phyloP scores from a whole-genome alignment of 2,329 filamentous ascomycete species.

The Herpomyces periplanetae region DNA sequence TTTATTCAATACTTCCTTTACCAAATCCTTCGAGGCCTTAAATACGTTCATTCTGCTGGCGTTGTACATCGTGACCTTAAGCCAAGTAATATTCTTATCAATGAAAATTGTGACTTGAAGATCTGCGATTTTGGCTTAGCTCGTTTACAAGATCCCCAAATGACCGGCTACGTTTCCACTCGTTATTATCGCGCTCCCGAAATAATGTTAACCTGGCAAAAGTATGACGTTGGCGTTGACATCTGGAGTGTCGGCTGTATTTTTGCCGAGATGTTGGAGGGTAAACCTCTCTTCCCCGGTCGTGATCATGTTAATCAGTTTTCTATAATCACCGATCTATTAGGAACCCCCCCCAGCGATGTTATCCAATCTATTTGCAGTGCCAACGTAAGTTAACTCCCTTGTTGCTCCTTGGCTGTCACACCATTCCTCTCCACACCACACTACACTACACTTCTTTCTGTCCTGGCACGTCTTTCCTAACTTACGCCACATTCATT shows the following conservation, averaged over 20 bases:
- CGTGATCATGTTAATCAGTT: slow-evolving; percentile 99
- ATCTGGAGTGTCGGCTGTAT: slow-evolving; percentile 98
- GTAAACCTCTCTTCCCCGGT: slow-evolving; percentile 85
- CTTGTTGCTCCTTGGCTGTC: neutral
- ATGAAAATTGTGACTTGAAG: slow-evolving; percentile 97
- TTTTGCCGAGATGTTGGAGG: slow-evolving; percentile 95
- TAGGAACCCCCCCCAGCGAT: slow-evolving; percentile 85
- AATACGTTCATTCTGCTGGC: slow-evolving; percentile 94
- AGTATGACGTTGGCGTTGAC: slow-evolving; percentile 94
- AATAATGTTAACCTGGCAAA: slow-evolving; percentile 99
- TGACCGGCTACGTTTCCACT: slow-evolving; percentile 96
- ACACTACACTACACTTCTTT: neutral
- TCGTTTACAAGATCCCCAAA: slow-evolving; percentile 90
- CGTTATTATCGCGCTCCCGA: slow-evolving; percentile 94
- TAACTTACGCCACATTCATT: too few species aligned
- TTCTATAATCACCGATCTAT: slow-evolving; percentile 88
- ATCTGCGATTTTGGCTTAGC: slow-evolving; percentile 96
- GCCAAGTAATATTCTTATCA: slow-evolving; percentile 93
- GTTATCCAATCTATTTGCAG: slow-evolving; percentile 95
- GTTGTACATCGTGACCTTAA: slow-evolving; percentile 93
- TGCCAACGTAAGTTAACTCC: slow-evolving; percentile 30
- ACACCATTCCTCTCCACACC: too few species aligned
- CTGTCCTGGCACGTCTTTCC: neutral
- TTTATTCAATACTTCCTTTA: slow-evolving; percentile 99
- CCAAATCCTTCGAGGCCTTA: slow-evolving; percentile 89